Base-by-base conservation (phyloP, 2,329 filamentous ascomycete species). In the Fusarium acutatum region DNA sequence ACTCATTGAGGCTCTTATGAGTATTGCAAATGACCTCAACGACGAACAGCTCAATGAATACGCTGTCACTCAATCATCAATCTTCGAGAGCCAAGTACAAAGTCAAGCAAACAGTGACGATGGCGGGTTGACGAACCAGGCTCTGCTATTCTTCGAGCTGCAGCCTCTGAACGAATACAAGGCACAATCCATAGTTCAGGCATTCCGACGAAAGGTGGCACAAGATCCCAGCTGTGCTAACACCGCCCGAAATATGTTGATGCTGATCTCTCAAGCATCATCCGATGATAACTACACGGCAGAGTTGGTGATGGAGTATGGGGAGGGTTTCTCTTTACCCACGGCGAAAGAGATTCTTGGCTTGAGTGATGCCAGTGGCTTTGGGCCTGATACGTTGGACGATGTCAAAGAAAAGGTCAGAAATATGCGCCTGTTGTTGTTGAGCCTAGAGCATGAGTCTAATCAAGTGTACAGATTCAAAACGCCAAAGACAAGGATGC, bases 61-160 rank as follows among this genome's bases (percentile, higher is more conserved):
- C 58, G 82, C 82, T 17, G 78, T 82, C 11, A 83, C 77, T 1
- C 82, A 84, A 64, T 82, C 80, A 14, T 83, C 82, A 6, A 76
- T 83, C 26, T 84, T 81, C 46, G 82, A 83, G n/a, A 83, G 79
- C 2, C 79, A 79, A 60, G 71, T 76, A 3, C 78, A 80, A 50
- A 66, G 64, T 15, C 80, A 80, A 37, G 72, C 62, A 14, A 76
- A 66, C 4, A 60, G 64, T 24, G 80, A 82, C 26, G 82, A 83
- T 34, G 77, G 78, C 24, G 79, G 77, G 11, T 59, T 82, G 11
- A 74, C 79, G 18, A 72, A 78, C 9, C 77, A 83, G 65, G 82
- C 82, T 4, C 65, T 83, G 37, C 67, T 64, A 11, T 83, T 80
- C 56, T 77, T 84, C 17, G 81, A 79, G 3, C 73, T 84, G 17